Base-by-base conservation (phyloP, 371 early-diverging fungal species). In the Mucor saturninus region DNA sequence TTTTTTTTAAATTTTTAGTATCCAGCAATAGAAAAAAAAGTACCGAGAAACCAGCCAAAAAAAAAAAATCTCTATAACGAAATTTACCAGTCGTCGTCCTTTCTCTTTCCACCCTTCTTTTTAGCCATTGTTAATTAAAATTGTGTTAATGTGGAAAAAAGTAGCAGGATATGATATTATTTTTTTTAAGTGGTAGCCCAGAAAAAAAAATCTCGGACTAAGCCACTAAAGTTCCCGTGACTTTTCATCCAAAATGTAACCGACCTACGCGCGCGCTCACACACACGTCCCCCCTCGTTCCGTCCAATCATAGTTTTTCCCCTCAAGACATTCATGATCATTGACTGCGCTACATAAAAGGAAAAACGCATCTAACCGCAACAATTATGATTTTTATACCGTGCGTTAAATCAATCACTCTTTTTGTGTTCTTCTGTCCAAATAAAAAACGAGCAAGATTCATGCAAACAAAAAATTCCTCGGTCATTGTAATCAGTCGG, bases 71-170 rank as follows among this genome's bases (percentile, higher is more conserved):
- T 26, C 32, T 9, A 28, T 21, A 21, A 21, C 21, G 21, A 48
- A 26, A 11, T 32, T 32, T 79, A 76, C 82, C 82, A 81, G 64
- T 81, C 77, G 31, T 81, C 82, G 74, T 81, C 79, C 63, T 81
- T 81, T 66, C 74, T 78, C 42, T 79, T 81, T 65, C 74, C 76
- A 54, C 67, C 68, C 64, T 81, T 81, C 75, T 81, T 81, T 56
- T 81, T 81, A 61, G 65, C 82, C 82, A 81, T 81, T 59, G 58
- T 67, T 15, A 48, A 40, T 39, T 15, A 55, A 28, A 11, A 37
- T 35, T 48, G 30, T 50, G 14, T 30, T 28, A 39, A 39, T 26
- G 52, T 21, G 21, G 21, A 21, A 71, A 51, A 69, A 74, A 62
- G 49, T 30, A 50, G 50, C 50, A 50, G 50, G 50, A 50, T 30